Percentiles rank a stretch among this genome's conserved stretches.
These are phyloP conservation scores for Marchantia polymorpha DNA, from an alignment of 225 moss, liverwort and hornwort genomes.

Conservation along the genomic window DNA sequence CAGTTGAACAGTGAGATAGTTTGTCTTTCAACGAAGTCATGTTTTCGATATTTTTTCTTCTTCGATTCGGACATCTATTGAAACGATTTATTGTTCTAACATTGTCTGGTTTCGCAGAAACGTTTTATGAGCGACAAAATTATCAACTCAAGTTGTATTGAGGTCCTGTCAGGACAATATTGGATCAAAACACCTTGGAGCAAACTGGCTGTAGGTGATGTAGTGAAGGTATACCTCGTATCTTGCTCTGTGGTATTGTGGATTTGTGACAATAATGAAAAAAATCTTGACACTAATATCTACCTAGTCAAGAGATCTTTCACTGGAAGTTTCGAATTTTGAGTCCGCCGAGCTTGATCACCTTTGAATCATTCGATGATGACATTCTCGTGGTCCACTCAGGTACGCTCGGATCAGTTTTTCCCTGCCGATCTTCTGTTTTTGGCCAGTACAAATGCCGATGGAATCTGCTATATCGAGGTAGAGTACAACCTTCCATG, in stretches of 20 bases:
- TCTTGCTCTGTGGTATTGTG: no score
- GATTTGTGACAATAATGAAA: no score
- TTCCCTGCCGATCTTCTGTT: slow-evolving; percentile 85
- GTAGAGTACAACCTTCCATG: slow-evolving; percentile 23
- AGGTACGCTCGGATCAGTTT: slow-evolving; percentile 67
- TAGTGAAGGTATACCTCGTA: slow-evolving; percentile 61
- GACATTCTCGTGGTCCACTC: neutral
- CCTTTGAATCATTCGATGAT: neutral
- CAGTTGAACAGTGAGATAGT: neutral
- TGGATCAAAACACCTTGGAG: slow-evolving; percentile 89
- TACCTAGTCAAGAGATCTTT: neutral
- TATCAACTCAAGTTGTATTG: slow-evolving; percentile 77
- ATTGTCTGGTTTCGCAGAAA: slow-evolving; percentile 45
- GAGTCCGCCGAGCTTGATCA: neutral
- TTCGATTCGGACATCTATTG: neutral
- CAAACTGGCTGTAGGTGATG: slow-evolving; percentile 66
- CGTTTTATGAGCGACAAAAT: slow-evolving; percentile 81
- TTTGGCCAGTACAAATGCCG: slow-evolving; percentile 85
- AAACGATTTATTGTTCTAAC: neutral
- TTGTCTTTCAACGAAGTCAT: neutral
- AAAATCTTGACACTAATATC: neutral
- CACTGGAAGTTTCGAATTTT: neutral
- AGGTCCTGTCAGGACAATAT: slow-evolving; percentile 66
- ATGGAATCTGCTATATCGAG: slow-evolving; percentile 94
- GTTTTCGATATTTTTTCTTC: neutral